Conservation (phyloP, 1,284 basidiomycete species). For the Trametes pubescens region DNA sequence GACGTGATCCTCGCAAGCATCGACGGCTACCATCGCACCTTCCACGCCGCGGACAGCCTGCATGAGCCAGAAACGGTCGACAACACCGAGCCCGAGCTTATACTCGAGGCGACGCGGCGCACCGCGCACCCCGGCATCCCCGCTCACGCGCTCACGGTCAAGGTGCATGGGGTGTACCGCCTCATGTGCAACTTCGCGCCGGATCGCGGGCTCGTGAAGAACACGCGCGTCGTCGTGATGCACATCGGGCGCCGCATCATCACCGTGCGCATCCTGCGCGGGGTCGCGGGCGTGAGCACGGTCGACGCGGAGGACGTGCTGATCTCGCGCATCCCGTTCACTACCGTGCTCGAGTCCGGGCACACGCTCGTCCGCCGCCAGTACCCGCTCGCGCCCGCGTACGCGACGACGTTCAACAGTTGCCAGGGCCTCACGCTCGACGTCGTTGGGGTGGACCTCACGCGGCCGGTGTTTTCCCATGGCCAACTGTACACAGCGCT, state of each 20-base stretch:
- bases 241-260: constrained; percentile 41
- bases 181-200: constrained; percentile 50
- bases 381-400: constrained; percentile 51
- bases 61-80: constrained; percentile 39
- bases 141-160: constrained; percentile 42
- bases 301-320: constrained; percentile 42
- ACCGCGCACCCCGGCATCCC: constrained; percentile 43
- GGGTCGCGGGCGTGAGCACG: constrained; percentile 31
- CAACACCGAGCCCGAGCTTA: constrained; percentile 30
- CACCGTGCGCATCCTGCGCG: constrained; percentile 42
- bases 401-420: constrained; percentile 54
- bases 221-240: constrained; percentile 46
- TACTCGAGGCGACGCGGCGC: constrained; percentile 41
- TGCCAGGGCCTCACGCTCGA: constrained; percentile 53
- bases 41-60: constrained; percentile 43
- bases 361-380: constrained; percentile 48
- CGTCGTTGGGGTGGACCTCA: constrained; percentile 47
- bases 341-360: constrained; percentile 37
- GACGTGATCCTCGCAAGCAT: constrained; percentile 40
- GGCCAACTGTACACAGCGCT: constrained; percentile 54
- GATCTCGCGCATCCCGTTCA: constrained; percentile 49
- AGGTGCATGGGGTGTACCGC: constrained; percentile 46
- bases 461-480: constrained; percentile 49
- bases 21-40: constrained; percentile 36
- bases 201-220: constrained; percentile 50